phyloP scores from a whole-genome alignment of 2,329 filamentous ascomycete genomes.

The Catunica adiposa region DNA sequence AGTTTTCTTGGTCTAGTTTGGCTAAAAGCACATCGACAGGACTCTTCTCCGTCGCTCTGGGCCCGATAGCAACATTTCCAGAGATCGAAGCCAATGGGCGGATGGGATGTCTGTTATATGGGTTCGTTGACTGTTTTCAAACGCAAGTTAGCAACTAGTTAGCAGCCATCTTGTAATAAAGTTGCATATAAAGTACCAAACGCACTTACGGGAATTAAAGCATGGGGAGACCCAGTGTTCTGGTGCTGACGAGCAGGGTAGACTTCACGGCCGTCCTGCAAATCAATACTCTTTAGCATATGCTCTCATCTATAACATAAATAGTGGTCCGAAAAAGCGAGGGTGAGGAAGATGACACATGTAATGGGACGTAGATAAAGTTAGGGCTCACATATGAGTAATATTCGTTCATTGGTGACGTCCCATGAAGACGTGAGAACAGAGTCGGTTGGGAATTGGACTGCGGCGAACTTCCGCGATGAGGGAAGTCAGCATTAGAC shows the following conservation, averaged over 20 bases:
- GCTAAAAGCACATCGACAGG: conserved; percentile 32
- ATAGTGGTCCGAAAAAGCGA: too few relatives aligned
- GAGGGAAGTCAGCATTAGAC: not conserved
- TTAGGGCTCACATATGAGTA: not conserved
- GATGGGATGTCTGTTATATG: not conserved
- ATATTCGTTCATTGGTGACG: not conserved
- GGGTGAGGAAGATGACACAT: too few relatives aligned
- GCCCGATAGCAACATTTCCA: not conserved
- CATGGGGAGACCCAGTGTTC: not conserved
- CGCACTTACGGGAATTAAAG: not conserved
- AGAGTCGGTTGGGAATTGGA: not conserved
- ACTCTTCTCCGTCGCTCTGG: not conserved
- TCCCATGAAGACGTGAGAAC: not conserved
- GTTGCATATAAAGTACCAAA: not conserved
- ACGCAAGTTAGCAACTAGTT: not conserved
- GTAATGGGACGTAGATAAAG: too few relatives aligned
- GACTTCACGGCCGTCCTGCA: not conserved
- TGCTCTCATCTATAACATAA: not conserved
- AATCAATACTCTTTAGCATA: not conserved
- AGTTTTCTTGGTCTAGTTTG: conserved; percentile 52
- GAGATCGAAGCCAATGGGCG: not conserved
- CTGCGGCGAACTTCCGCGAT: conserved; percentile 1
- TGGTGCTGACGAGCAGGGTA: not conserved
- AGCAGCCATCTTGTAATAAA: too few relatives aligned
- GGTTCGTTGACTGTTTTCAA: not conserved